A percentile compares a stretch with the other conserved stretches of the same genome.
Evolutionary conservation across 169 alveolate species (phyloP).

Genomic region (Theileria orientalis): DNA sequence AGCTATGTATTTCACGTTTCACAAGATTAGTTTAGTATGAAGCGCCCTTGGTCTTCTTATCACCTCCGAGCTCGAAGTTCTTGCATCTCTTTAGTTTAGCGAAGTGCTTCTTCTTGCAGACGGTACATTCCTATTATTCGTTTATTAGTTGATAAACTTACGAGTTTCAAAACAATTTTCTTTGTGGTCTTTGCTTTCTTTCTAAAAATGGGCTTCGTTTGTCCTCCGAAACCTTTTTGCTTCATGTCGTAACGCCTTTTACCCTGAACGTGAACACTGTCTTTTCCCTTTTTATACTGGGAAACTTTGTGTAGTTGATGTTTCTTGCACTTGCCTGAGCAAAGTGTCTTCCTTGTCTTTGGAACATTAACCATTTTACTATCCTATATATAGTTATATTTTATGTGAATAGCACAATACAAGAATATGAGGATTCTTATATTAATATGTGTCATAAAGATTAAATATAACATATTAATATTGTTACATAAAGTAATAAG

Average conservation of each 20-base stretch:
- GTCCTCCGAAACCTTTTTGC: constrained; percentile 99
- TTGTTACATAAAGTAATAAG: neutral
- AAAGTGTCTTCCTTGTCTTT: constrained; percentile 88
- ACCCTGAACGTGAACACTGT: constrained; percentile 94
- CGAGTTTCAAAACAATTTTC: constrained; percentile 94
- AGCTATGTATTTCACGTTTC: neutral
- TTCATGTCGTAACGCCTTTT: constrained; percentile 98
- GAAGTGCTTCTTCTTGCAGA: constrained; percentile 95
- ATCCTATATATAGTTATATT: neutral
- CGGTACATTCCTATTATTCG: constrained; percentile 91
- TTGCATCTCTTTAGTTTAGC: constrained; percentile 97
- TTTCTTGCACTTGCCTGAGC: constrained; percentile 88
- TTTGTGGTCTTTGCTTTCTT: constrained; percentile 99
- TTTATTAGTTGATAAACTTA: constrained; percentile 27
- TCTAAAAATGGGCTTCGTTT: constrained; percentile 97
- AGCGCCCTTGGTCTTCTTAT: constrained; percentile 88
- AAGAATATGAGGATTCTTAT: neutral
- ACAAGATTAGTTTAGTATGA: constrained; percentile 58
- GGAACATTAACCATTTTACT: constrained; percentile 89
- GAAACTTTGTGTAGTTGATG: constrained; percentile 94
- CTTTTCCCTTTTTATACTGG: constrained; percentile 98
- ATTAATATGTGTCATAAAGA: too few species aligned
- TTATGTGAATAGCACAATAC: neutral
- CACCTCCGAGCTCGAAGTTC: constrained; percentile 98
- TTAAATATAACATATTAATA: neutral